These are phyloP conservation scores for Leccinum pseudoinsigne DNA, from an alignment of 1,284 basidiomycete species.

Conservation along the genomic window DNA sequence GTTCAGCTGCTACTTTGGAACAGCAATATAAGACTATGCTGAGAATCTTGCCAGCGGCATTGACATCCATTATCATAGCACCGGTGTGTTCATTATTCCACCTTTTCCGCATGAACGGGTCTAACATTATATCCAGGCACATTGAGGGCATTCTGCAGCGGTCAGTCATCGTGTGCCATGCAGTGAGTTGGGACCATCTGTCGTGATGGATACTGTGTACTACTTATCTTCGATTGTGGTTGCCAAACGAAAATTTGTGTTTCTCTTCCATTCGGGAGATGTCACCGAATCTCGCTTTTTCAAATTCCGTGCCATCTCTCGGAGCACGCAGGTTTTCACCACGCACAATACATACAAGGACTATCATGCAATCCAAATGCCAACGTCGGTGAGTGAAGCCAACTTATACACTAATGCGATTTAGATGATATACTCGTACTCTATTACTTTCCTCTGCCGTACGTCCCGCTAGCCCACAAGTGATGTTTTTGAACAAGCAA, in stretches of 20 bases:
- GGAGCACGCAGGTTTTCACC: background rate
- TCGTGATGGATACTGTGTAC: constrained; percentile 62
- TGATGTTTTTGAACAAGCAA: background rate
- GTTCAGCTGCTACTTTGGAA: constrained; percentile 67
- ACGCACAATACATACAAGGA: background rate
- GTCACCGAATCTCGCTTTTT: background rate
- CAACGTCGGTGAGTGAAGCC: background rate
- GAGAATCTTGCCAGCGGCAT: constrained; percentile 46
- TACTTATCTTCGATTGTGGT: constrained; percentile 55
- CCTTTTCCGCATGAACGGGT: background rate
- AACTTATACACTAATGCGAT: background rate
- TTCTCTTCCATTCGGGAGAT: background rate
- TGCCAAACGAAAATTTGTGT: background rate
- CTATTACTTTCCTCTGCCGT: background rate
- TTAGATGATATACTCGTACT: background rate
- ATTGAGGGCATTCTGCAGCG: constrained; percentile 64
- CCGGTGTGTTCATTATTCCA: constrained; percentile 43
- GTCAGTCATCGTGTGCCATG: constrained; percentile 68
- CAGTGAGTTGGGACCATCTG: constrained; percentile 63
- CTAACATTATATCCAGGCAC: constrained; percentile 49
- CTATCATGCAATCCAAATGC: background rate
- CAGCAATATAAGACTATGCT: constrained; percentile 65
- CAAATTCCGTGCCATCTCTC: background rate
- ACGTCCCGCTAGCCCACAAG: background rate
- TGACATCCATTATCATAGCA: constrained; percentile 67